Conservation (phyloP, 2,329 filamentous ascomycete species). For the Calonectria crousiana region DNA sequence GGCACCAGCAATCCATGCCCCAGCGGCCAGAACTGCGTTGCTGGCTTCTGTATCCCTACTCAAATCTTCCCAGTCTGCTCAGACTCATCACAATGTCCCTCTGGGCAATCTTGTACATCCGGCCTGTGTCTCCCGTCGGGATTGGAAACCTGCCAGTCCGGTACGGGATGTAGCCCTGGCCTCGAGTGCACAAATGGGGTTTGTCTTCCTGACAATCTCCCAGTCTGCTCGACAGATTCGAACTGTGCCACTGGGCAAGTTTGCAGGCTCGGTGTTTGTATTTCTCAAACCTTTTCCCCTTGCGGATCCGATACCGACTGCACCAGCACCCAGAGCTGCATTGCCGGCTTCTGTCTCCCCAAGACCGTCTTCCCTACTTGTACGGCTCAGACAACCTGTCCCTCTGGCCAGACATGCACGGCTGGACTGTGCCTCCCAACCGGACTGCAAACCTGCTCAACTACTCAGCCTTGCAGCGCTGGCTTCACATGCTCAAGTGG, state of each 20-base stretch:
- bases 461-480: background rate
- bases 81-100: background rate
- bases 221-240: background rate
- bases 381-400: background rate
- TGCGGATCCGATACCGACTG: background rate
- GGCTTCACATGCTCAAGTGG: background rate
- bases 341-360: slow-evolving; percentile 2
- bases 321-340: background rate
- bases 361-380: background rate
- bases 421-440: slow-evolving; percentile 8
- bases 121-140: slow-evolving; percentile 5
- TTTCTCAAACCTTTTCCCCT: background rate
- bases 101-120: background rate
- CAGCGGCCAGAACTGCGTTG: background rate
- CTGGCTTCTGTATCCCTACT: background rate
- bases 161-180: background rate
- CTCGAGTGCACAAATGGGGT: background rate
- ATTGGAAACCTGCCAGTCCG: background rate
- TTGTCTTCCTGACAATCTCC: background rate
- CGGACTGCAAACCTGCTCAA: background rate
- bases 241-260: background rate
- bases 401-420: background rate
- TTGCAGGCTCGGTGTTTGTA: slow-evolving; percentile 6
- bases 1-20: background rate
- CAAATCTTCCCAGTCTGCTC: background rate